Evolutionary conservation across 1,139 yeast species (phyloP).

Genomic region (Protomyces inouyei): DNA sequence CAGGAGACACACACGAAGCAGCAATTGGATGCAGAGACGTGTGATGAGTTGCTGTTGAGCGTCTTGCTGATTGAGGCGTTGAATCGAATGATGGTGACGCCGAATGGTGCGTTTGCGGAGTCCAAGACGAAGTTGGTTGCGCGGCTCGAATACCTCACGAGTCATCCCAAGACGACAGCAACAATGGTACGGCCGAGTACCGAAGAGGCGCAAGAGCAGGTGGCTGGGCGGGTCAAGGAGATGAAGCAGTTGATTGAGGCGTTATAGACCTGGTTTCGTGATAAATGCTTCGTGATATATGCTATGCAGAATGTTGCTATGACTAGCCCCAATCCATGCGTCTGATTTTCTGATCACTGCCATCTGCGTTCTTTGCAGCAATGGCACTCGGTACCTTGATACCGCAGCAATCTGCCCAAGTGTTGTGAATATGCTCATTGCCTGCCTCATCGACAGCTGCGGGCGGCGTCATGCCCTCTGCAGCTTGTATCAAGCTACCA

Average conservation of each 20-base stretch:
- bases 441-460: slow-evolving; percentile 28
- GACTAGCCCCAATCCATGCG: slow-evolving; percentile 24
- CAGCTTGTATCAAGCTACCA: slow-evolving; percentile 48
- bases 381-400: slow-evolving; percentile 92
- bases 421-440: slow-evolving; percentile 44
- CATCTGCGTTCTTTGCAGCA: slow-evolving; percentile 53
- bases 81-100: slow-evolving; percentile 3
- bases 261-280: not conserved
- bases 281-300: not conserved
- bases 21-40: not conserved
- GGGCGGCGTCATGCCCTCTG: slow-evolving; percentile 28
- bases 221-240: not conserved
- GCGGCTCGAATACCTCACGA: slow-evolving; percentile 10
- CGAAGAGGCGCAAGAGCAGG: not conserved
- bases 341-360: slow-evolving; percentile 10
- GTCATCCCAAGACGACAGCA: slow-evolving; percentile 13
- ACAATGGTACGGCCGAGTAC: not conserved
- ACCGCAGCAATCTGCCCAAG: slow-evolving; percentile 99
- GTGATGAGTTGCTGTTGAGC: slow-evolving; percentile 1
- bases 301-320: not conserved
- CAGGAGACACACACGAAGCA: not conserved
- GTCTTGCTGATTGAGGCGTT: slow-evolving; percentile 7
- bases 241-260: not conserved
- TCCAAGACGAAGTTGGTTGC: not conserved
- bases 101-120: not conserved